Conservation (phyloP, 1,139 yeast species). For the Williopsis jadinii region DNA sequence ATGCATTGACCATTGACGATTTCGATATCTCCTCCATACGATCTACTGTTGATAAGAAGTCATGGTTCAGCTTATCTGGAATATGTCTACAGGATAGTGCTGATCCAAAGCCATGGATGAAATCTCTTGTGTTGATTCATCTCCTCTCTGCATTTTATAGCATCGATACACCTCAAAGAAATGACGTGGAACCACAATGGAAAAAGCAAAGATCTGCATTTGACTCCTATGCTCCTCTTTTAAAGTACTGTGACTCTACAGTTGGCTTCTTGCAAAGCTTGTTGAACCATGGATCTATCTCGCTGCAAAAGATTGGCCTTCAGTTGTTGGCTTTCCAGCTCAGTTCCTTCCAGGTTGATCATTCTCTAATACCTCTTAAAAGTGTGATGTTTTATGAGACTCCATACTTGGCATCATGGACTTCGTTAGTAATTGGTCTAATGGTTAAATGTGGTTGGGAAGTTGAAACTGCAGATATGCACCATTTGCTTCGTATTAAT, state of each 20-base stretch:
- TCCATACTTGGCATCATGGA: slow-evolving; percentile 29
- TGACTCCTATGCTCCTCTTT: slow-evolving; percentile 2
- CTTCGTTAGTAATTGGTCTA: slow-evolving; percentile 29
- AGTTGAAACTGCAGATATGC: slow-evolving; percentile 12
- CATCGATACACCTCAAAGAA: neutral
- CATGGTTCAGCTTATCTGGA: slow-evolving; percentile 14
- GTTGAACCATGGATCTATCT: slow-evolving; percentile 1
- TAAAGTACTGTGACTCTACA: slow-evolving; percentile 3
- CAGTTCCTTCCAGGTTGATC: slow-evolving; percentile 3
- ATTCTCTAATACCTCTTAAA: slow-evolving; percentile 2
- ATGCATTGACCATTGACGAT: slow-evolving; percentile 5
- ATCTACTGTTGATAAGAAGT: neutral
- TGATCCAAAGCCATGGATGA: slow-evolving; percentile 12
- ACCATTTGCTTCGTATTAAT: slow-evolving; percentile 32
- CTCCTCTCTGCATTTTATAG: slow-evolving; percentile 9
- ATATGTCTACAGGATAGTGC: slow-evolving; percentile 4
- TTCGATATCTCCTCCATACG: slow-evolving; percentile 8
- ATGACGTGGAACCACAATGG: slow-evolving; percentile 1
- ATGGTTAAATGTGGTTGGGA: slow-evolving; percentile 24
- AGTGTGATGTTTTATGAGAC: slow-evolving; percentile 20
- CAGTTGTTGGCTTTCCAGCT: slow-evolving; percentile 24
- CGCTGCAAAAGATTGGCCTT: slow-evolving; percentile 25
- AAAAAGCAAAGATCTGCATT: slow-evolving; percentile 13
- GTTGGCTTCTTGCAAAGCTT: slow-evolving; percentile 5
- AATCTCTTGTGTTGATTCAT: slow-evolving; percentile 1